phyloP scores from a whole-genome alignment of 768 basidiomycete species.

The Mycena pura region DNA sequence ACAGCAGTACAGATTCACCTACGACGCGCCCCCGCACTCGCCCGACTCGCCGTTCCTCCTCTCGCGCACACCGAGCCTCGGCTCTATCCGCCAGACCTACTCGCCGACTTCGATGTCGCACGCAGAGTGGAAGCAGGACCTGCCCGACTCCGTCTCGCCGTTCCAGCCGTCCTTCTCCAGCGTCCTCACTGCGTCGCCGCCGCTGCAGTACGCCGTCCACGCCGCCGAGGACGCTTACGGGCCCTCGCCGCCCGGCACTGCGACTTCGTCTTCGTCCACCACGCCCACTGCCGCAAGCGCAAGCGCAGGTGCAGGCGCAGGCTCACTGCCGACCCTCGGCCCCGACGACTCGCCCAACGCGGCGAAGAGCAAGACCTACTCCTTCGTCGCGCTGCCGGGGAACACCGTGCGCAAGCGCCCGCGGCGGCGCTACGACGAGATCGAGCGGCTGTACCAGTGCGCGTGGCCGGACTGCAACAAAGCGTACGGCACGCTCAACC shows the following conservation, averaged over 20 bases:
- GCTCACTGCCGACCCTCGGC: constrained; percentile 6
- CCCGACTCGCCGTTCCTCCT: constrained; percentile 47
- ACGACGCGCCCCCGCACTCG: constrained; percentile 37
- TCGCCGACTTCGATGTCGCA: constrained; percentile 37
- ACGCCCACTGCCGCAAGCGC: no score
- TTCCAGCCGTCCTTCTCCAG: constrained; percentile 57
- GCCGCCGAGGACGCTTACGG: constrained; percentile 60
- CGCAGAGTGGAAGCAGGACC: constrained; percentile 44
- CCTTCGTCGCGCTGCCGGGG: constrained; percentile 82
- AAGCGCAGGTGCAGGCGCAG: no score
- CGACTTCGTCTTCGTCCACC: constrained; percentile 57
- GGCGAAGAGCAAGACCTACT: constrained; percentile 72
- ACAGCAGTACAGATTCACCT: constrained; percentile 50
- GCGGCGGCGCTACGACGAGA: constrained; percentile 91
- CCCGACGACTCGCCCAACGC: constrained; percentile 37
- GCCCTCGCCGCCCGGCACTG: constrained; percentile 67
- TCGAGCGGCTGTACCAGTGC: constrained; percentile 92
- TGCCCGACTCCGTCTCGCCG: constrained; percentile 54
- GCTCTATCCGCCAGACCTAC: constrained; percentile 50
- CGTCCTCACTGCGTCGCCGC: constrained; percentile 31
- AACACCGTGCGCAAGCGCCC: constrained; percentile 85
- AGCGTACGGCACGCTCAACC: constrained; percentile 93
- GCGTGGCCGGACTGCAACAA: constrained; percentile 81
- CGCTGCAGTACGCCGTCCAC: constrained; percentile 49
- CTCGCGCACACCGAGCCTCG: constrained; percentile 53